phyloP scores from a whole-genome alignment of 148 eudicot genomes.

The Rhododendron ferrugineum region DNA sequence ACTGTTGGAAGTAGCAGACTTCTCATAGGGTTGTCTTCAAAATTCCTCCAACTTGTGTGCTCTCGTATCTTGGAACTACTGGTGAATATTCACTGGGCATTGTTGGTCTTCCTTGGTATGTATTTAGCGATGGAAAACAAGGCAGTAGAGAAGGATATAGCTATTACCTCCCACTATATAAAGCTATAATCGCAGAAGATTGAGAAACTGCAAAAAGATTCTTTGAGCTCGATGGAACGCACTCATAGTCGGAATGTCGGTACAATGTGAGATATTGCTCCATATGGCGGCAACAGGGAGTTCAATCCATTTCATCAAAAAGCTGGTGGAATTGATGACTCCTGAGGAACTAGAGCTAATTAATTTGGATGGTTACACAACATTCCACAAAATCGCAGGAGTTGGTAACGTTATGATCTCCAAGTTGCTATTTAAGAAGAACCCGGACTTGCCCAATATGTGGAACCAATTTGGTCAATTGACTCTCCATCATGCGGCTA shows the following conservation, averaged over 20 bases:
- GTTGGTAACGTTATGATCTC: constrained; percentile 3
- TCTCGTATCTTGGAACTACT: too few relatives aligned
- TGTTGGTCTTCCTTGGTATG: too few relatives aligned
- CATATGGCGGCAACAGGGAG: background rate
- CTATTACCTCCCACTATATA: constrained; percentile 12
- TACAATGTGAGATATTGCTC: background rate
- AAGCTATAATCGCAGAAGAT: constrained; percentile 12
- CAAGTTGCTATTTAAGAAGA: constrained; percentile 5
- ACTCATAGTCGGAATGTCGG: background rate
- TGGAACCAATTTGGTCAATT: background rate
- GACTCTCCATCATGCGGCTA: constrained; percentile 19
- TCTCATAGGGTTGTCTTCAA: too few relatives aligned
- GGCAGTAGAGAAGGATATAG: too few relatives aligned
- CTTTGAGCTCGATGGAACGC: background rate
- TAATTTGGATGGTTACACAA: background rate
- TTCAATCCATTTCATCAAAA: too few relatives aligned
- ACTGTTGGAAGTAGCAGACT: too few relatives aligned
- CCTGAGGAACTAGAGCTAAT: too few relatives aligned
- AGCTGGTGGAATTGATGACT: too few relatives aligned
- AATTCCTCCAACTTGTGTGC: too few relatives aligned
- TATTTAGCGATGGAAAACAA: too few relatives aligned
- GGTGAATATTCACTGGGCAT: too few relatives aligned
- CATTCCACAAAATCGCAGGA: constrained; percentile 1
- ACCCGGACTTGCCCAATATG: background rate
- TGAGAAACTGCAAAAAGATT: constrained; percentile 11